Evolutionary conservation across 352 stramenopile species (phyloP), one percentile per base, ranked within the genome.

Genomic region (Globisporangium megalacanthum): DNA sequence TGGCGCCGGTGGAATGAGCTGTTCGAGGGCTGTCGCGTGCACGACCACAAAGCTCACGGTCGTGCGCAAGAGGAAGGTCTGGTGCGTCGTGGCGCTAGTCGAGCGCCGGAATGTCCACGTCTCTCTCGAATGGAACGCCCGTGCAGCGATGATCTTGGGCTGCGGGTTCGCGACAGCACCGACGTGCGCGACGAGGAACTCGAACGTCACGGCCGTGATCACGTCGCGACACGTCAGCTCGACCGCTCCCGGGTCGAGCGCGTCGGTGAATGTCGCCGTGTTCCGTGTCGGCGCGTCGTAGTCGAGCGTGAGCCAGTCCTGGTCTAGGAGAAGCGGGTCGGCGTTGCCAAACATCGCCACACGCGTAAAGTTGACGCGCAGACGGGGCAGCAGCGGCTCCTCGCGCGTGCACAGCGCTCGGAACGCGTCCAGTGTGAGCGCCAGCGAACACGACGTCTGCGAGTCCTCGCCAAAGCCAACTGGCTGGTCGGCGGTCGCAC

Each of bases 331-430:
- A 25, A 70, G 70, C 51, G 69, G 70, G 13, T 82, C 68, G 3
- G 72, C 62, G 51, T 82, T 82, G 31, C 72, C 72, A 15, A 79
- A 79, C 11, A 47, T 50, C 22, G 70, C 72, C 11, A 77, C 58
- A 42, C 72, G 70, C 9, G 70, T 72, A 45, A 79, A 77, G 22
- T 70, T 71, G n/a, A 82, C 65, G 13, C 37, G 56, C n/a, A 82
- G 47, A 1, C 37, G 29, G 7, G 50, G 31, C 1, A 70, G 20
- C 5, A 77, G 29, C 15, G 68, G 25, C 19, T 66, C 37, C 0
- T 54, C 52, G 14, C 59, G 61, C 17, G 46, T 35, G 31, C 72
- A 82, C 6, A 77, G 58, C 25, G 65, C 42, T 47, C 64, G 17
- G 52, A 82, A 75, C 29, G 61, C 44, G 7, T 33, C 56, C 1